Evolutionary conservation across 768 basidiomycete species (phyloP), one percentile per base, ranked within the genome.

Genomic region (Lactarius deliciosus): DNA sequence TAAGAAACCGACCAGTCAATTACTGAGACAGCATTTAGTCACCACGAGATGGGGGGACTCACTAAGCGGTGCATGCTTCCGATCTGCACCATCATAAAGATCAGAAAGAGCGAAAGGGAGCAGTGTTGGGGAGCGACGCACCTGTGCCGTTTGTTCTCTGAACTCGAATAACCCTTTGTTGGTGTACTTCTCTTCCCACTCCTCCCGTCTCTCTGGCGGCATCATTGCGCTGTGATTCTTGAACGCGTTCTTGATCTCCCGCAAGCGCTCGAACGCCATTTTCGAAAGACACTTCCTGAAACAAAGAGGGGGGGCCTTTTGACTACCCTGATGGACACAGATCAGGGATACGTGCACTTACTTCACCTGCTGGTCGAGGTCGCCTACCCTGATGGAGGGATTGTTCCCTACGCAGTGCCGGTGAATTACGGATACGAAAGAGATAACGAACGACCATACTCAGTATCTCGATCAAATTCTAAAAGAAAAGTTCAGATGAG

Each of bases 391-490:
- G 32, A 66, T 54, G 20, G n/a, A 20, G 38, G 65, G 65, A 13
- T 63, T 22, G 15, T 59, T 45, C 40, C 22, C 65, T 66, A 54
- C 20, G 2, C 4, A 13, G 22, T 25, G 57, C 54, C 13, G 59
- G 50, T 50, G 9, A 18, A 25, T 30, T 18, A n/a, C 5, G 1
- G 11, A 50, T 50, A 47, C 18, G 28, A 20, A 28, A 41, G 13
- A 5, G 22, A n/a, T 11, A 7, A 34, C 28, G 20, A 58, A 25
- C 30, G 53, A 20, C 10, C 65, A n/a, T 58, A 63, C 61, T 59
- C 32, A 67, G 22, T 6, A 59, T 63, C 20, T 41, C 54, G 18
- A 59, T 54, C 38, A 66, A 38, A 45, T 66, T 54, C 65, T 63
- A 9, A 16, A 58, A 13, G 15, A 28, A 56, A 28, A n/a, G 1